Evolutionary conservation across 352 stramenopile species (phyloP), one percentile per base, ranked within the genome.

Genomic region (Halophytophthora polymorphica): DNA sequence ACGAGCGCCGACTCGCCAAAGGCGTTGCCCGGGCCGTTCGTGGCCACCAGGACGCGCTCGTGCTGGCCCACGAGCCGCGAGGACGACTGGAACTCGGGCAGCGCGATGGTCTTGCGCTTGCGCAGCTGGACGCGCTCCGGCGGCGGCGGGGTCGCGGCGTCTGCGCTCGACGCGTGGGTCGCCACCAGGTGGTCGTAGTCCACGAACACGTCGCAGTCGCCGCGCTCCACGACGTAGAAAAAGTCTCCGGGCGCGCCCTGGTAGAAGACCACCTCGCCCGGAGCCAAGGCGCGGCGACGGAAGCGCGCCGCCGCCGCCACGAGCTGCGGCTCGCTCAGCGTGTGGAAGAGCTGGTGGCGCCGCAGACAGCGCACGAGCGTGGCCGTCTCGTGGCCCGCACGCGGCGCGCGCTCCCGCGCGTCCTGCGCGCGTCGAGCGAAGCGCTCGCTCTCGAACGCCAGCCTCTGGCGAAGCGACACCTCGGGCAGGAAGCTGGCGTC

Each of bases 1-100:
- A 95, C 88, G 18, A 95, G 66, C 22, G 77, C 77, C 8, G 85
- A 95, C 53, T 92, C 83, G 1, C 85, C 85, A 53, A 95, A 93
- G 12, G 83, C 80, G 28, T 78, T 86, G 0, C 77, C 80, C 2
- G 77, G 78, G 2, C 85, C 82, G 34, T 95, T 90, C 2, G 85
- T 95, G 1, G 81, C 83, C 8, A 95, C 83, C 6, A 81, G 66
- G 6, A 95, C 80, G 28, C 77, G 69, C 55, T 88, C 75, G 47
- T 88, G 77, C 37, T 83, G 69, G 14, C 68, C 75, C 12, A 83
- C 68, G 11, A 87, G 43, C 39, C 69, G 73, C 11, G 74, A 84
- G 1, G 77, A 80, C 38, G 80, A 75, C 45, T 76, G 72, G 25
- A 92, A 88, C 50, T 90, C 81, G 2, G 81, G 64, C 25, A 92